Conservation (phyloP, 2,329 filamentous ascomycete genomes). For the Alternaria atra region DNA sequence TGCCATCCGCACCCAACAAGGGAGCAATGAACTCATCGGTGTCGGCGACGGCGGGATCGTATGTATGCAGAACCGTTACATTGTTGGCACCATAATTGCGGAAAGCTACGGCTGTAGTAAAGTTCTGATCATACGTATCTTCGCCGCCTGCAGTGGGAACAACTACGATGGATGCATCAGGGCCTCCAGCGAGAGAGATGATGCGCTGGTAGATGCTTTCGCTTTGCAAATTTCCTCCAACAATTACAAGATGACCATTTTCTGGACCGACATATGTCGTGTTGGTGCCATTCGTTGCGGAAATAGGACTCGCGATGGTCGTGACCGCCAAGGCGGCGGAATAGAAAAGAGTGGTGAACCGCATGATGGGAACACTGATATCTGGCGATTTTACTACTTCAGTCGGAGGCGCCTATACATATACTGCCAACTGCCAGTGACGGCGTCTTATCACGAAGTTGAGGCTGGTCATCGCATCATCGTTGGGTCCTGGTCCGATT, state of each 20-base stretch:
- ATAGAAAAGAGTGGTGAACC: conserved; percentile 14
- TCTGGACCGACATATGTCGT: conserved; percentile 34
- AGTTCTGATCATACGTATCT: conserved; percentile 29
- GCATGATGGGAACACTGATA: conserved; percentile 11
- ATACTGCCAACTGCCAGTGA: neutral
- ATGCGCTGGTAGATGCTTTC: conserved; percentile 38
- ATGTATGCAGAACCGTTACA: conserved; percentile 37
- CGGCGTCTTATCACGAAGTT: conserved; percentile 6
- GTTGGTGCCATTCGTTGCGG: conserved; percentile 13
- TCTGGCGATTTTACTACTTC: too few relatives aligned
- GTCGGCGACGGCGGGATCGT: conserved; percentile 33
- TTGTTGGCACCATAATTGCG: conserved; percentile 32
- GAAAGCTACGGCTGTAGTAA: conserved; percentile 28
- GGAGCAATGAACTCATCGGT: conserved; percentile 34
- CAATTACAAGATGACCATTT: conserved; percentile 34
- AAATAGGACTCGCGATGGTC: conserved; percentile 13
- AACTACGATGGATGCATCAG: conserved; percentile 32
- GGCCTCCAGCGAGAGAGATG: conserved; percentile 35
- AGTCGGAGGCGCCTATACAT: neutral
- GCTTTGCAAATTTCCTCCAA: conserved; percentile 36
- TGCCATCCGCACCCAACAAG: conserved; percentile 26
- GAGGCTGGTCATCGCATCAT: conserved; percentile 18
- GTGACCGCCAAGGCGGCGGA: conserved; percentile 14
- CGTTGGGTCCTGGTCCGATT: neutral
- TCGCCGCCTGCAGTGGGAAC: conserved; percentile 38